Evolutionary conservation across 208 protist species (phyloP).

Genomic region (Leishmania major): DNA sequence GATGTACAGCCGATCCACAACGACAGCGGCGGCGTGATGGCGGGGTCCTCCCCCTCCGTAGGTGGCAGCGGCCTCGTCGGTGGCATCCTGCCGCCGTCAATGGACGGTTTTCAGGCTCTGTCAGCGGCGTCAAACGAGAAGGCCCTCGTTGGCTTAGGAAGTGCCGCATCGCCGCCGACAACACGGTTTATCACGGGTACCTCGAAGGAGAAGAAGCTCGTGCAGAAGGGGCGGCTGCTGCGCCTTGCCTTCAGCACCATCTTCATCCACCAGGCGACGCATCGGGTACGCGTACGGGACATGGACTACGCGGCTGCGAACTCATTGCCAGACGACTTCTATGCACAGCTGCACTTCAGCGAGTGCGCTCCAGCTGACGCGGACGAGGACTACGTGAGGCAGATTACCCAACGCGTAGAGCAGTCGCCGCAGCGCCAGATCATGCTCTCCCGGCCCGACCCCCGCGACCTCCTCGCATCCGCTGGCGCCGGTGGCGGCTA

Average conservation of each 20-base stretch:
- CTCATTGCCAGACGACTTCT: slow-evolving; percentile 63
- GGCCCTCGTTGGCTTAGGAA: neutral
- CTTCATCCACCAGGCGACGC: slow-evolving; percentile 62
- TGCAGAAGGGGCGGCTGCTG: slow-evolving; percentile 48
- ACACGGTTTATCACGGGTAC: slow-evolving; percentile 19
- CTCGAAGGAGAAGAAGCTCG: slow-evolving; percentile 18
- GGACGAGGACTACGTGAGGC: slow-evolving; percentile 54
- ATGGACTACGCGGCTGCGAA: slow-evolving; percentile 75
- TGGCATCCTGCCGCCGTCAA: neutral
- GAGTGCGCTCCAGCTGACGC: slow-evolving; percentile 26
- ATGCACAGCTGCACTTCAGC: slow-evolving; percentile 65
- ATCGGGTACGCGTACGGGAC: slow-evolving; percentile 60
- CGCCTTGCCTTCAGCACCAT: slow-evolving; percentile 83
- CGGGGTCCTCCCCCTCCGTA: neutral
- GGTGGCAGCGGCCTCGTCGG: neutral
- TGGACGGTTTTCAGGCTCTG: neutral
- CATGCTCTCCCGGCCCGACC: slow-evolving; percentile 44
- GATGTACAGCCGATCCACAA: slow-evolving; percentile 22
- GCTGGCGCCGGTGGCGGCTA: neutral
- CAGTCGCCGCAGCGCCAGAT: slow-evolving; percentile 64
- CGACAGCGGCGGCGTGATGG: neutral
- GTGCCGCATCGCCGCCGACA: slow-evolving; percentile 2
- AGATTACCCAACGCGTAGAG: slow-evolving; percentile 65
- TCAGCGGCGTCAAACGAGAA: slow-evolving; percentile 1
- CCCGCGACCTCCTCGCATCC: slow-evolving; percentile 28